These are phyloP conservation scores for Eucalyptus viminalis DNA, from an alignment of 345 rosid genomes.

Conservation along the genomic window DNA sequence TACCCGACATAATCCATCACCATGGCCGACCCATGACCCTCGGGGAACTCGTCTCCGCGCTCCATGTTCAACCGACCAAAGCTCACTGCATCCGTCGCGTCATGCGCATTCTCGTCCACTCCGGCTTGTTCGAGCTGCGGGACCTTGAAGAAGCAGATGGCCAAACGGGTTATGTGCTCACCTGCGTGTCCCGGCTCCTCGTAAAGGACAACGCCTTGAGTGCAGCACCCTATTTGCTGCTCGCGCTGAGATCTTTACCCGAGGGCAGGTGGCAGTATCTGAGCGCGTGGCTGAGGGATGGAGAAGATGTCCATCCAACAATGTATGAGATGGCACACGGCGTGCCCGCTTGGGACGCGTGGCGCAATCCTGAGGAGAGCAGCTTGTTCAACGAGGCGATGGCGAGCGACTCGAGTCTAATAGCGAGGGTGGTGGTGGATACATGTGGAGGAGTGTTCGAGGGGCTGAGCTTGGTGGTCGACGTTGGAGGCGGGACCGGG, in stretches of 20 bases:
- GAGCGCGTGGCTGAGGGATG: slow-evolving; percentile 10
- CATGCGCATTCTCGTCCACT: slow-evolving; percentile 19
- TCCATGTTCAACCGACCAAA: slow-evolving; percentile 4
- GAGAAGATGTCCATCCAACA: neutral
- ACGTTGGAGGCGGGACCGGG: slow-evolving; percentile 24
- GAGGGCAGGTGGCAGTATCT: neutral
- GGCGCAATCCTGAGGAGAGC: neutral
- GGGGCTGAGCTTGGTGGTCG: slow-evolving; percentile 11
- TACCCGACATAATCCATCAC: slow-evolving; percentile 23
- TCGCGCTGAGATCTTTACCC: neutral
- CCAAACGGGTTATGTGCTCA: slow-evolving; percentile 6
- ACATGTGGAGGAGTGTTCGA: neutral
- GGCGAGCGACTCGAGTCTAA: slow-evolving; percentile 10
- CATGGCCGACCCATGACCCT: slow-evolving; percentile 23
- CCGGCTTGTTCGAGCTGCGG: slow-evolving; percentile 9
- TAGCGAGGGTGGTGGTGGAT: neutral
- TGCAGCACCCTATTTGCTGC: neutral
- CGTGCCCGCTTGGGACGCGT: neutral
- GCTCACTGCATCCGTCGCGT: slow-evolving; percentile 2
- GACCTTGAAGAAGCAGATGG: neutral
- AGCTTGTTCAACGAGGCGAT: slow-evolving; percentile 3
- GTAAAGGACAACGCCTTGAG: neutral
- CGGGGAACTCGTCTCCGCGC: neutral
- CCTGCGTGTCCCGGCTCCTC: slow-evolving; percentile 5
- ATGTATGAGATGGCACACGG: slow-evolving; percentile 2